Percentiles rank a stretch among this genome's conserved stretches.
Conservation (phyloP, 306 rosid species). For the Purshia tridentata region DNA sequence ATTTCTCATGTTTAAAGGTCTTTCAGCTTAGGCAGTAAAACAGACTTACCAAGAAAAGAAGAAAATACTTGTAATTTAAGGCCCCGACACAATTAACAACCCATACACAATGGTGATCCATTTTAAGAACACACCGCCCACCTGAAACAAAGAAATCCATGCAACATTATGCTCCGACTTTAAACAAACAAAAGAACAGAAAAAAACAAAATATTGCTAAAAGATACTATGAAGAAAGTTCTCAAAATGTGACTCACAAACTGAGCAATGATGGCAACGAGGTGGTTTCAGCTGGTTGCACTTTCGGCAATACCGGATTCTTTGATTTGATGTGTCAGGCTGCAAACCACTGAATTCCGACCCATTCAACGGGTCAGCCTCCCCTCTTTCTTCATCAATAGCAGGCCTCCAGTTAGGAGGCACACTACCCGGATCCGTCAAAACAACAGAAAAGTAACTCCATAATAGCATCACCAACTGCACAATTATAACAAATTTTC, state of each 20-base stretch:
- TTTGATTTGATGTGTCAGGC: slow-evolving; percentile 51
- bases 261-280: slow-evolving; percentile 98
- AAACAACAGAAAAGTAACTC: slow-evolving; percentile 94
- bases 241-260: slow-evolving; percentile 64
- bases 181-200: not conserved
- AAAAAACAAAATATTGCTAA: not conserved
- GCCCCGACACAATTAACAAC: slow-evolving; percentile 99
- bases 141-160: slow-evolving; percentile 52
- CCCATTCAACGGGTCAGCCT: slow-evolving; percentile 74
- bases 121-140: slow-evolving; percentile 96
- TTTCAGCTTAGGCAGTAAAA: slow-evolving; percentile 13
- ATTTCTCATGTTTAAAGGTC: not conserved
- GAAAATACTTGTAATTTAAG: slow-evolving; percentile 86
- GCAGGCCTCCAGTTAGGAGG: slow-evolving; percentile 93
- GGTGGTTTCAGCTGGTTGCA: slow-evolving; percentile 89
- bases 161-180: slow-evolving; percentile 4
- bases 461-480: slow-evolving; percentile 94
- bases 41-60: slow-evolving; percentile 85
- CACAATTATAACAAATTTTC: slow-evolving; percentile 30
- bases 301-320: slow-evolving; percentile 76
- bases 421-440: slow-evolving; percentile 93
- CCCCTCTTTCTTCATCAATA: slow-evolving; percentile 90
- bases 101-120: slow-evolving; percentile 99
- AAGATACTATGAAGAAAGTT: not conserved
- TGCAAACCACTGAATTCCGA: slow-evolving; percentile 51